Conservation (phyloP, 2,329 filamentous ascomycete species). For the Colletotrichum shisoi region DNA sequence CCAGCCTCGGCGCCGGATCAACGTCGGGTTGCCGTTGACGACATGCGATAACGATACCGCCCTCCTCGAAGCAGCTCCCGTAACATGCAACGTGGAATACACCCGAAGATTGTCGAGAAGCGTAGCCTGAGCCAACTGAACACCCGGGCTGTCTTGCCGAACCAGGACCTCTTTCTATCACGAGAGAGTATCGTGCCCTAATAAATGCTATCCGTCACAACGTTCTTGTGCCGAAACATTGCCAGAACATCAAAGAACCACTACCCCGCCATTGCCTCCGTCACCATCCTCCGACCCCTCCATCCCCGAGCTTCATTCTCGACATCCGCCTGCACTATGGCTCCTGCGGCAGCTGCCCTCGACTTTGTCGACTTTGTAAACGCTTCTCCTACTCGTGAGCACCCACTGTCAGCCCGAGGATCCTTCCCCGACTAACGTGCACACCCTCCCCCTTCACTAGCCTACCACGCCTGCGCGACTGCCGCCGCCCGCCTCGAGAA, state of each 20-base stretch:
- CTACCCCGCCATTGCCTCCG: constrained; percentile 32
- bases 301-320: constrained; percentile 41
- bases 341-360: constrained; percentile 67
- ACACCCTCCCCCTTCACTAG: constrained; percentile 55
- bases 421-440: constrained; percentile 28
- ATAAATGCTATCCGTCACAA: constrained; percentile 35
- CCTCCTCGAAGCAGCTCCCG: constrained; percentile 14
- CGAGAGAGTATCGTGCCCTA: not conserved
- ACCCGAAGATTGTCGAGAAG: not conserved
- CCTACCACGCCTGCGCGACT: constrained; percentile 90
- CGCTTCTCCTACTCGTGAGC: constrained; percentile 87
- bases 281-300: constrained; percentile 26
- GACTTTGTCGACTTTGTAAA: constrained; percentile 96
- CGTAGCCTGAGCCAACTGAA: not conserved
- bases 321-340: constrained; percentile 55
- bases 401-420: constrained; percentile 38
- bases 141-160: not conserved
- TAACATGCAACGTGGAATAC: constrained; percentile 7
- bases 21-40: constrained; percentile 37
- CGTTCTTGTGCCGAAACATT: constrained; percentile 32
- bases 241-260: constrained; percentile 24
- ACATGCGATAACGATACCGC: constrained; percentile 35
- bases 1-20: constrained; percentile 38
- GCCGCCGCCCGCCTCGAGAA: constrained; percentile 77
- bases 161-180: not conserved